Conservation (phyloP, 805 yeast species). For the Myxozyma sirexii region DNA sequence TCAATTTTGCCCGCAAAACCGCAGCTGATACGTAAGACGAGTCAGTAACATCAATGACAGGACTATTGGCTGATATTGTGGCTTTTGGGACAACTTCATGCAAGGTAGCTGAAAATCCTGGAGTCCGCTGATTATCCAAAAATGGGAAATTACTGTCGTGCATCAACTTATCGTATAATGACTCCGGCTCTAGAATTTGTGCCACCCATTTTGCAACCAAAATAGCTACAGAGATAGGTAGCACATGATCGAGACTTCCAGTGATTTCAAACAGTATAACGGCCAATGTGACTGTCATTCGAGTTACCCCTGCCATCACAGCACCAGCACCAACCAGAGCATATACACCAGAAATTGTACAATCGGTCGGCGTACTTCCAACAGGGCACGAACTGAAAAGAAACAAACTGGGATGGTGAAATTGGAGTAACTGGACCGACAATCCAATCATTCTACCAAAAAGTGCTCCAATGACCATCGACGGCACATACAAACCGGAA, state of each 20-base stretch:
- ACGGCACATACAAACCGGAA: conserved; percentile 63
- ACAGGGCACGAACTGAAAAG: conserved; percentile 34
- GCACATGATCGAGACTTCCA: conserved; percentile 57
- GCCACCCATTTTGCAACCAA: conserved; percentile 63
- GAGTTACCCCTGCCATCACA: conserved; percentile 59
- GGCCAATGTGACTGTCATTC: conserved; percentile 58
- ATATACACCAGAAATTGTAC: conserved; percentile 55
- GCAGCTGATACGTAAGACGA: conserved; percentile 44
- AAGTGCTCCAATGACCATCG: conserved; percentile 65
- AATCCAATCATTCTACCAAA: conserved; percentile 58
- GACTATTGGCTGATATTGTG: conserved; percentile 27
- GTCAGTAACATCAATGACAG: conserved; percentile 46
- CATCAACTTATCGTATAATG: conserved; percentile 55
- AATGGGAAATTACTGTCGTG: conserved; percentile 57
- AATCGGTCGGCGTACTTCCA: conserved; percentile 36
- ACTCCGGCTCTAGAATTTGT: conserved; percentile 52
- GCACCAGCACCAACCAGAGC: conserved; percentile 60
- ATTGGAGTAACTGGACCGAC: conserved; percentile 47
- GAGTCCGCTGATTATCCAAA: conserved; percentile 49
- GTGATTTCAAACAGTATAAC: conserved; percentile 58
- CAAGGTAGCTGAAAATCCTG: conserved; percentile 45
- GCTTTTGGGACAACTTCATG: conserved; percentile 46
- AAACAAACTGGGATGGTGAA: conserved; percentile 36
- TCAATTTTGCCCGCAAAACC: conserved; percentile 44
- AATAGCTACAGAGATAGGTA: conserved; percentile 59